These are phyloP conservation scores for Sarcomyxa edulis DNA, from an alignment of 768 basidiomycete species.

Conservation along the genomic window DNA sequence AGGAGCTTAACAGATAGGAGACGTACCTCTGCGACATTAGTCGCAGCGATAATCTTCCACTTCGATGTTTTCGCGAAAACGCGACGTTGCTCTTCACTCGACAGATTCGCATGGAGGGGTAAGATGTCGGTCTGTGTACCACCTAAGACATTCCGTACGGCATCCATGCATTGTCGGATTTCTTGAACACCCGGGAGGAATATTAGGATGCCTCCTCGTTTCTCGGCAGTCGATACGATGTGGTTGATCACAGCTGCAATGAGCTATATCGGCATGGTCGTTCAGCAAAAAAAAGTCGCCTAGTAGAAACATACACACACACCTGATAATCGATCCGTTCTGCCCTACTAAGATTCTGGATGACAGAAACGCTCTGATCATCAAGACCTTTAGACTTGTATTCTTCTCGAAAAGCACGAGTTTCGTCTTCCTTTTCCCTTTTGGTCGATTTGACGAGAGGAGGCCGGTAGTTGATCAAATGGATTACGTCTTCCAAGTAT, in stretches of 20 bases:
- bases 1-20: not conserved
- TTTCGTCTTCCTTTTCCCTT: conserved; percentile 40
- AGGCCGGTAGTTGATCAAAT: conserved; percentile 51
- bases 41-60: conserved; percentile 86
- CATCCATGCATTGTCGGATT: conserved; percentile 71
- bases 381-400: conserved; percentile 51
- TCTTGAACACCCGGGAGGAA: conserved; percentile 92
- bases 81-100: conserved; percentile 74
- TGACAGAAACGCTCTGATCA: conserved; percentile 39
- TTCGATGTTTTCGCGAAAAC: conserved; percentile 61
- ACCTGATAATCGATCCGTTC: conserved; percentile 76
- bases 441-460: conserved; percentile 23
- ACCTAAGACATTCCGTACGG: conserved; percentile 32
- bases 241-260: conserved; percentile 62
- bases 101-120: conserved; percentile 86
- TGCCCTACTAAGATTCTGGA: conserved; percentile 56
- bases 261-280: conserved; percentile 34
- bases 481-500: conserved; percentile 79
- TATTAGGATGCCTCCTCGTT: conserved; percentile 69
- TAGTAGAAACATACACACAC: not conserved
- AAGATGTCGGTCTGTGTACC: conserved; percentile 47
- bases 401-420: conserved; percentile 39
- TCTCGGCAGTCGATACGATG: conserved; percentile 44
- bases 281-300: conserved; percentile 3
- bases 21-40: conserved; percentile 85